Evolutionary conservation across 2,329 filamentous ascomycete species (phyloP).

Genomic region (Aspergillus proliferans): DNA sequence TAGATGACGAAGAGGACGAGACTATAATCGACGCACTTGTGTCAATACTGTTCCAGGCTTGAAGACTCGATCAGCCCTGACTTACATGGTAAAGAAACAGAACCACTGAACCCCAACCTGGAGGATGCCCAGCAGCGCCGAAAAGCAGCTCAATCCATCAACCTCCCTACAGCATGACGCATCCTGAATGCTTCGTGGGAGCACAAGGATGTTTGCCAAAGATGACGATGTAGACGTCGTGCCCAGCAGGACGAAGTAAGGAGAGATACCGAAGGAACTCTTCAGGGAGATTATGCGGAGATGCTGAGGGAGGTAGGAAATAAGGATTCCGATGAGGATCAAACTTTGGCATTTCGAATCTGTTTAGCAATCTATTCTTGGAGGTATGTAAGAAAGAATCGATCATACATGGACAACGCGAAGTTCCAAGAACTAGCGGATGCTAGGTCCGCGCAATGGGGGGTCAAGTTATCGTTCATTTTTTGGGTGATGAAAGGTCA

Average conservation of each 20-base stretch:
- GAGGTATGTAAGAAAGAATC: neutral
- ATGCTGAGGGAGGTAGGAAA: slow-evolving; percentile 94
- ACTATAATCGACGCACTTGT: slow-evolving; percentile 42
- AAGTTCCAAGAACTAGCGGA: slow-evolving; percentile 49
- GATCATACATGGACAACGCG: slow-evolving; percentile 47
- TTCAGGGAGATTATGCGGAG: slow-evolving; percentile 78
- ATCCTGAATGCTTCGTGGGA: slow-evolving; percentile 75
- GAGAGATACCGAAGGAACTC: slow-evolving; percentile 89
- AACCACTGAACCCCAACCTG: slow-evolving; percentile 90
- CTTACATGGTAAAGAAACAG: slow-evolving; percentile 87
- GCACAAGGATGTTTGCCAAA: slow-evolving; percentile 85
- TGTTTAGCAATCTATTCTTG: slow-evolving; percentile 1
- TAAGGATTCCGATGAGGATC: slow-evolving; percentile 78
- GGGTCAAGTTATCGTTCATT: slow-evolving; percentile 16
- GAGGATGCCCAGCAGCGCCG: slow-evolving; percentile 77
- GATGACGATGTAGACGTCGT: slow-evolving; percentile 81
- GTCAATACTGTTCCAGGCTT: neutral
- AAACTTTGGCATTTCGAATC: slow-evolving; percentile 32
- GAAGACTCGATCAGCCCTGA: slow-evolving; percentile 9
- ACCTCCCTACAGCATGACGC: slow-evolving; percentile 81
- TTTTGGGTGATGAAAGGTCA: neutral
- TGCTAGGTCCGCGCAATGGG: slow-evolving; percentile 46
- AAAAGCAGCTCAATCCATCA: slow-evolving; percentile 73
- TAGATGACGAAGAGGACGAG: slow-evolving; percentile 91
- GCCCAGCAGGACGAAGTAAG: slow-evolving; percentile 91